Evolutionary conservation across 139 green algal genomes (phyloP), one percentile per base, ranked within the genome.

Genomic region (Chlamydomonas asymmetrica): DNA sequence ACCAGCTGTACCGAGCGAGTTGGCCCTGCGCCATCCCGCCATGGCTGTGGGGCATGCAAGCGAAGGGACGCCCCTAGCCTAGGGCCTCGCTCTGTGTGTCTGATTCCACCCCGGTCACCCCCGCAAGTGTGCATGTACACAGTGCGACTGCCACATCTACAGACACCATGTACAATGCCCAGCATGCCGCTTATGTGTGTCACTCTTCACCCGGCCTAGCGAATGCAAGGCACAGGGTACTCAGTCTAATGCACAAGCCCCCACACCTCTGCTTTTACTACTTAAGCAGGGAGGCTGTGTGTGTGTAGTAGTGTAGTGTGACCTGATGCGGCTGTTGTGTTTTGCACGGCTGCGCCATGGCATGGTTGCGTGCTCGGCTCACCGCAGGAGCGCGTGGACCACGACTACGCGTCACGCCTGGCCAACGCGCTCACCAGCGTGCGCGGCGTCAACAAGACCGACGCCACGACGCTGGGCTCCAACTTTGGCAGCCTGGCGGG

Each of bases 351-450:
- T 34, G 59, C 59, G 13, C 20, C 59, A 16, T 22, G 18, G 49
- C 18, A 66, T 39, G 10, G 23, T 66, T n/a, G n/a, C n/a, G n/a
- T 67, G 22, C n/a, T n/a, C n/a, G n/a, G n/a, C n/a, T 16, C 3
- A 7, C 2, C 22, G 25, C 74, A 86, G 66, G 81, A 81, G 63
- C 76, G 86, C 0, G 75, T 88, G 35, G 90, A 94, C 16, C 74
- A 68, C 32, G 94, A 98, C 78, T 98, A 97, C 80, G 37, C 91
- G 0, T 93, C 83, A 3, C 78, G 93, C 18, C 85, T 96, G 39
- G 87, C 81, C 5, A 74, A 87, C 0, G 83, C 84, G 7, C 75
- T 97, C 22, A 96, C 89, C 22, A 61, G 35, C 6, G 75, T 97
- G 32, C 77, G 90, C 1, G 90, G 89, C 31, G 79, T 97, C 49